Base-by-base conservation (phyloP, 805 yeast genomes). In the Candida dendrica region DNA sequence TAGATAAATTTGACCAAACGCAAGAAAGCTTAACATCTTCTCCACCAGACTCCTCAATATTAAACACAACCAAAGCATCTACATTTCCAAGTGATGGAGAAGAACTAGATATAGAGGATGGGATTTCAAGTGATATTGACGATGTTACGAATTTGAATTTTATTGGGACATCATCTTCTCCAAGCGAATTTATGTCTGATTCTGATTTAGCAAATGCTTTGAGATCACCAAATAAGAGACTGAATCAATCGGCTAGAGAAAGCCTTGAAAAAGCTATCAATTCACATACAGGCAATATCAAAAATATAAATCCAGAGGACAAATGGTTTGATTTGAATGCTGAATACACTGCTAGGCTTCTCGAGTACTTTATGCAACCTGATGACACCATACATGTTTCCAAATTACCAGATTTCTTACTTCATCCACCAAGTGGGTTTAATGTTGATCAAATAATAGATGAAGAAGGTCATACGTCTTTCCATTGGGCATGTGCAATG, bases 401-500 rank as follows among this genome's bases (percentile, higher is more conserved):
- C n/a, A n/a, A n/a, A n/a, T n/a, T n/a, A n/a, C n/a, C n/a, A n/a
- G n/a, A n/a, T n/a, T n/a, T 49, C 48, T 66, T 73, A 40, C 55
- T 80, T 22, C 63, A 68, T 40, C 84, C 85, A 6, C 90, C 91
- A 1, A 63, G 67, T 31, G 75, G 77, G 51, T 77, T 82, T 44
- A 74, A 80, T 50, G 74, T 83, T 40, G 77, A 82, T 55, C 81
- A 74, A 45, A 71, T 81, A 3, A 79, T 85, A 17, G 95, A 85
- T 53, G 79, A 78, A 45, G 93, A 85, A 49, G 91, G 91, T 0
- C 89, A 85, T 54, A 80, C 90, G 0, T 77, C 89, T 1, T 67
- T 85, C 41, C 95, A 85, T 58, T 85, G 95, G 95, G 93, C 95
- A 0, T 73, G 87, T 26, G 81, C 93, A 0, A 74, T 85, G 79